Conservation (phyloP, 2,329 filamentous ascomycete species). For the Daldinia eschscholtzii region DNA sequence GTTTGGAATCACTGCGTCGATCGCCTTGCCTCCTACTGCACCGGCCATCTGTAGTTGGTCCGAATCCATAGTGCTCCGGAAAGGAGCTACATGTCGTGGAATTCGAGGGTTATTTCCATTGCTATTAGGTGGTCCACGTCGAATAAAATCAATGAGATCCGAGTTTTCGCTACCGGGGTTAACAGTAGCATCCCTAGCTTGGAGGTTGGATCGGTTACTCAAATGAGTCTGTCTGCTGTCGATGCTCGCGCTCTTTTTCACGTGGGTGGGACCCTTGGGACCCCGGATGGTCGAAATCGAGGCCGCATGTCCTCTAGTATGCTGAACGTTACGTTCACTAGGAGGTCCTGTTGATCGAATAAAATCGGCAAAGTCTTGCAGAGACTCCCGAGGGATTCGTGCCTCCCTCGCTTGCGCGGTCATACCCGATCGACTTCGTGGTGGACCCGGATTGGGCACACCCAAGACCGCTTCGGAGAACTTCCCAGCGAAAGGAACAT, state of each 20-base stretch:
- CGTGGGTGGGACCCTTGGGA: constrained; percentile 49
- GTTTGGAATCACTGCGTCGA: constrained; percentile 69
- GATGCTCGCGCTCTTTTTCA: constrained; percentile 53
- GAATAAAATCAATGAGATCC: constrained; percentile 95
- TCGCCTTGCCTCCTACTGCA: constrained; percentile 66
- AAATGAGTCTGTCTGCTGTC: constrained; percentile 57
- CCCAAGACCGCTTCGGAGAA: constrained; percentile 50
- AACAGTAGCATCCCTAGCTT: constrained; percentile 78
- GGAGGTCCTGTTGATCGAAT: constrained; percentile 85
- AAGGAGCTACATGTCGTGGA: constrained; percentile 85
- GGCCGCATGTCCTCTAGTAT: constrained; percentile 47
- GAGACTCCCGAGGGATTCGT: constrained; percentile 76
- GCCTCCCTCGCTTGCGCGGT: constrained; percentile 75
- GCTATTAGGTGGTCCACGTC: constrained; percentile 79
- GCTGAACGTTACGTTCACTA: constrained; percentile 52
- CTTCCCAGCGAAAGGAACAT: constrained; percentile 47
- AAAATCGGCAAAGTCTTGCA: constrained; percentile 88
- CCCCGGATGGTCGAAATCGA: constrained; percentile 49
- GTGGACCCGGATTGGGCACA: constrained; percentile 51
- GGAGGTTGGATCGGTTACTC: constrained; percentile 66
- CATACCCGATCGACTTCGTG: constrained; percentile 52
- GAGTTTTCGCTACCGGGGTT: constrained; percentile 76
- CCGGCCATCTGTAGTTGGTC: constrained; percentile 72
- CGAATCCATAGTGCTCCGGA: constrained; percentile 86
- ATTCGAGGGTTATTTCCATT: constrained; percentile 76